Evolutionary conservation across 2,329 filamentous ascomycete genomes (phyloP).

Genomic region (Aureobasidium sp.): DNA sequence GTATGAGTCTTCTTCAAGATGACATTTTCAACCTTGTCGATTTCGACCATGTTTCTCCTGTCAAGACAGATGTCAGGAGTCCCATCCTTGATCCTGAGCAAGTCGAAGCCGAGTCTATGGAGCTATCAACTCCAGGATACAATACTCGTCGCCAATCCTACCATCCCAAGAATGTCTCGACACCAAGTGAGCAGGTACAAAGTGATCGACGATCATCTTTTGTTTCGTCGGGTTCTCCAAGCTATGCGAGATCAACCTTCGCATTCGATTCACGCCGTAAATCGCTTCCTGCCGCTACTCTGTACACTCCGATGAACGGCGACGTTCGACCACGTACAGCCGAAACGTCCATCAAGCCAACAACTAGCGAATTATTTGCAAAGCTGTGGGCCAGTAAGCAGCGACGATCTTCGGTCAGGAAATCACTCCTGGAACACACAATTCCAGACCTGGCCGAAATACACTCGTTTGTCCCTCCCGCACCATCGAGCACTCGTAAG

Average conservation of each 20-base stretch:
- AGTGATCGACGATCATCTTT: background rate
- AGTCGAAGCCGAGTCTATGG: background rate
- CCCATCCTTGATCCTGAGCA: background rate
- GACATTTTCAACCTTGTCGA: conserved; percentile 7
- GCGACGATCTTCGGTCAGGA: conserved; percentile 8
- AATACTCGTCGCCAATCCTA: background rate
- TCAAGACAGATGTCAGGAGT: background rate
- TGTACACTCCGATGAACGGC: conserved; percentile 17
- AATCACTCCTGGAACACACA: background rate
- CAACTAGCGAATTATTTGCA: conserved; percentile 19
- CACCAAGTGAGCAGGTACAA: background rate
- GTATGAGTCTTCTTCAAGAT: conserved; percentile 9
- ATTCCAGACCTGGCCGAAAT: background rate
- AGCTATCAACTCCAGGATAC: conserved; percentile 1
- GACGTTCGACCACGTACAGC: conserved; percentile 23
- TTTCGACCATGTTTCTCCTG: conserved; percentile 4
- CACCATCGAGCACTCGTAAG: background rate
- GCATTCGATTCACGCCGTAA: conserved; percentile 26
- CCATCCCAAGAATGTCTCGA: background rate
- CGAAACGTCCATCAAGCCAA: conserved; percentile 23
- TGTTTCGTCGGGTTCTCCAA: conserved; percentile 17
- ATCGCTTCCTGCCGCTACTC: conserved; percentile 22
- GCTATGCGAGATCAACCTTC: conserved; percentile 26
- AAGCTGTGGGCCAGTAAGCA: conserved; percentile 18
- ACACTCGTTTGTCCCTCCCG: background rate